Percentiles rank a stretch among this genome's conserved stretches.
These are phyloP conservation scores for Leishmania arabica DNA, from an alignment of 208 protist species.

Conservation along the genomic window DNA sequence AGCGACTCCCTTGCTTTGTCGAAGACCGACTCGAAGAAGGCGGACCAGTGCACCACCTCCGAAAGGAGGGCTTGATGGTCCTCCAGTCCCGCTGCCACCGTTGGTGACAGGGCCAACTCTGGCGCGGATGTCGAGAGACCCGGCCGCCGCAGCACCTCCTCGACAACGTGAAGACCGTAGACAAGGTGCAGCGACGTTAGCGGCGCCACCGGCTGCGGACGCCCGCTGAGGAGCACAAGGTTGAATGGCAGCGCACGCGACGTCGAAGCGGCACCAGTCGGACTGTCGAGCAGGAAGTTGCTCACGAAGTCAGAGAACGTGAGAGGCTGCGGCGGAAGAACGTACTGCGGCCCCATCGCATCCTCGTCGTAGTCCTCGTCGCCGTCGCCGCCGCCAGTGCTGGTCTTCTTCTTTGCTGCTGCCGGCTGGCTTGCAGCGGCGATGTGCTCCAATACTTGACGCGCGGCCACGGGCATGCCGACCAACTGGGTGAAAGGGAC, in stretches of 20 bases:
- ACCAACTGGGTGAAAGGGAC: conserved; percentile 24
- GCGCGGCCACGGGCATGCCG: conserved; percentile 37
- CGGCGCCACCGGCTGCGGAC: conserved; percentile 34
- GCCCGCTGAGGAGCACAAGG: conserved; percentile 28
- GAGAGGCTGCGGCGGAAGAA: conserved; percentile 23
- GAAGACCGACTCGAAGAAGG: conserved; percentile 46
- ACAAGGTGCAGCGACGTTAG: conserved; percentile 39
- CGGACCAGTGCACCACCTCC: conserved; percentile 44
- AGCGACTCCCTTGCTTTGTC: conserved; percentile 39
- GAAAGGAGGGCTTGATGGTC: conserved; percentile 26
- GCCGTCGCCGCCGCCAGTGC: not conserved
- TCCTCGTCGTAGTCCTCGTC: conserved; percentile 8
- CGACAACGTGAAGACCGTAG: conserved; percentile 39
- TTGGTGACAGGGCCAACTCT: not conserved
- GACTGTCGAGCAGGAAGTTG: conserved; percentile 16
- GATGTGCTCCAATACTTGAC: conserved; percentile 9
- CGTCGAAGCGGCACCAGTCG: not conserved
- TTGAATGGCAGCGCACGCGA: conserved; percentile 6
- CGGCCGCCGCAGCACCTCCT: conserved; percentile 32
- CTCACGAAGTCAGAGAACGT: conserved; percentile 31
- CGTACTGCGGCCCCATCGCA: conserved; percentile 9
- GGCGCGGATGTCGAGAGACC: not conserved
- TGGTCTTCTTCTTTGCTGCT: not conserved
- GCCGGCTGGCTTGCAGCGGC: not conserved
- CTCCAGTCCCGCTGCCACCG: conserved; percentile 9